Evolutionary conservation across 2,329 filamentous ascomycete genomes (phyloP).

Genomic region (Lachnellula arida): DNA sequence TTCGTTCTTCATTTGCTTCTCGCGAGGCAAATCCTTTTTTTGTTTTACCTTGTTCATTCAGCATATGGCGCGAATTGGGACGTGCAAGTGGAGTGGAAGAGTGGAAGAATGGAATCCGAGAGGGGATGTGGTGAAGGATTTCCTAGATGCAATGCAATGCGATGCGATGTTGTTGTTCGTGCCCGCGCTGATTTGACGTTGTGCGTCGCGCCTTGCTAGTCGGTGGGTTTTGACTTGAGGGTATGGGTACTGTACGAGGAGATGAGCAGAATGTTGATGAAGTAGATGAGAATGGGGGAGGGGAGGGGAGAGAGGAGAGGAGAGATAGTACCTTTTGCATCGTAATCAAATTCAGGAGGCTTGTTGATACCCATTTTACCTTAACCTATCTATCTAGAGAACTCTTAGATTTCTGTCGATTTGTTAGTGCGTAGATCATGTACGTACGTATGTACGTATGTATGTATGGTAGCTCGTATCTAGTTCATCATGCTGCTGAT

Average conservation of each 20-base stretch:
- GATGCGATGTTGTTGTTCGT: not conserved
- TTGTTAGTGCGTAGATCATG: no score
- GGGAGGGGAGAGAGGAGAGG: not conserved
- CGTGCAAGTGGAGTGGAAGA: no score
- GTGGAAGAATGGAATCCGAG: no score
- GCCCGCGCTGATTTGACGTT: not conserved
- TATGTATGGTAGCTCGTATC: no score
- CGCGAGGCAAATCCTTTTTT: not conserved
- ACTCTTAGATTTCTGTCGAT: no score
- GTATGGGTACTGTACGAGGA: not conserved
- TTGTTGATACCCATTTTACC: slow-evolving; percentile 2
- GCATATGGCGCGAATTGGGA: no score
- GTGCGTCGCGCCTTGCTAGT: not conserved
- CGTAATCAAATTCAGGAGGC: slow-evolving; percentile 2
- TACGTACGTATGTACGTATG: no score
- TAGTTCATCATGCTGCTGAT: no score
- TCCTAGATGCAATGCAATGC: not conserved
- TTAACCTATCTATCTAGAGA: not conserved
- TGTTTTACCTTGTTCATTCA: not conserved
- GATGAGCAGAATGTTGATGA: not conserved
- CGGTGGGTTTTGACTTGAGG: not conserved
- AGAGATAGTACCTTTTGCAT: not conserved
- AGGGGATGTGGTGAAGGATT: not conserved
- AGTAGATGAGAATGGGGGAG: not conserved
- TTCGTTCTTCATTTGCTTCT: not conserved